Percentiles rank a stretch among this genome's conserved stretches.
Conservation (phyloP, 2,329 filamentous ascomycete species). For the Madurella mycetomatis region DNA sequence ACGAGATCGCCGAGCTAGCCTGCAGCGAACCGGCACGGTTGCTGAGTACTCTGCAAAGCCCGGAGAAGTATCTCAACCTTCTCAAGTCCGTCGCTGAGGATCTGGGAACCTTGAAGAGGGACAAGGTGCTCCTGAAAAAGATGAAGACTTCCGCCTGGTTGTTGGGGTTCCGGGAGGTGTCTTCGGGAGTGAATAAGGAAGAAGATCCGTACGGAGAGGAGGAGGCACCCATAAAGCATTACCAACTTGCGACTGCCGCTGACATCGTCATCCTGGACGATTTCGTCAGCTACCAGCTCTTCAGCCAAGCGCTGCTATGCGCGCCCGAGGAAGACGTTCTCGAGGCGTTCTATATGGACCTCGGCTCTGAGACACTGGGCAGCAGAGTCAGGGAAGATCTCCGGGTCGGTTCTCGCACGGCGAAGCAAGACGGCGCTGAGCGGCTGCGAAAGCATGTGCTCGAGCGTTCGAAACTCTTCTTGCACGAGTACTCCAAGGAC, state of each 20-base stretch:
- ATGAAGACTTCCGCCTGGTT: slow-evolving; percentile 75
- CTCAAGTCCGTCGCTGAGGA: slow-evolving; percentile 77
- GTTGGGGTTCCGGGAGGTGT: slow-evolving; percentile 75
- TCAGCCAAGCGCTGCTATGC: slow-evolving; percentile 77
- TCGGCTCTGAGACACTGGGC: slow-evolving; percentile 75
- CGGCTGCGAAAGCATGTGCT: slow-evolving; percentile 75
- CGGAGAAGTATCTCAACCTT: slow-evolving; percentile 82
- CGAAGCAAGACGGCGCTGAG: slow-evolving; percentile 64
- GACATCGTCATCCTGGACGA: slow-evolving; percentile 81
- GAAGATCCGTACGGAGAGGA: slow-evolving; percentile 56
- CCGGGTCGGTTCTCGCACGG: slow-evolving; percentile 60
- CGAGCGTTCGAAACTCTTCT: slow-evolving; percentile 83
- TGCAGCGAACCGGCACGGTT: slow-evolving; percentile 78
- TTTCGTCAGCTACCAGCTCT: slow-evolving; percentile 81
- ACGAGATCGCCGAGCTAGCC: slow-evolving; percentile 79
- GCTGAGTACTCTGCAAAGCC: slow-evolving; percentile 70
- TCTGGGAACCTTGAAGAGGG: slow-evolving; percentile 63
- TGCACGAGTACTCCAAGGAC: slow-evolving; percentile 71
- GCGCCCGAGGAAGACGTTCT: slow-evolving; percentile 86
- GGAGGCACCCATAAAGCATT: slow-evolving; percentile 66
- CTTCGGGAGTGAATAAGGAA: slow-evolving; percentile 43
- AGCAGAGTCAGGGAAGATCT: slow-evolving; percentile 74
- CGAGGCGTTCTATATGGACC: slow-evolving; percentile 76
- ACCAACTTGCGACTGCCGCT: slow-evolving; percentile 66
- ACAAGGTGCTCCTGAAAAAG: slow-evolving; percentile 71